Conservation (phyloP, 2,329 filamentous ascomycete genomes). For the Ophiocordyceps camponoti-leonardi region DNA sequence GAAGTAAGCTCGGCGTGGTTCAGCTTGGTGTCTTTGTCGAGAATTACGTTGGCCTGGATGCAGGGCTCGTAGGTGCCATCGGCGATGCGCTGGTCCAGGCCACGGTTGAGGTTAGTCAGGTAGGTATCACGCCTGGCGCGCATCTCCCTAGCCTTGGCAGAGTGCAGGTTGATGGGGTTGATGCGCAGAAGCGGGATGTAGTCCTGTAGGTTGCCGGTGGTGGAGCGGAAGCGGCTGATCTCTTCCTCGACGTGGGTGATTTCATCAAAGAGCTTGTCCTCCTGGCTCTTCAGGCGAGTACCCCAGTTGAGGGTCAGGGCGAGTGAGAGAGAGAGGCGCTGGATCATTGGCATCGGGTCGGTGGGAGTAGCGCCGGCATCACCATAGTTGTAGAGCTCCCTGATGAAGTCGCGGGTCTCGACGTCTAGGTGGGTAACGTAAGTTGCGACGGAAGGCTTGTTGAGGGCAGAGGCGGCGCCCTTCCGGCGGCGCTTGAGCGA, state of each 20-base stretch:
- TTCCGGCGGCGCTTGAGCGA: constrained; percentile 46
- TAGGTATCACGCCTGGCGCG: constrained; percentile 42
- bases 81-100: constrained; percentile 41
- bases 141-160: constrained; percentile 40
- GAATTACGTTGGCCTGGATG: constrained; percentile 50
- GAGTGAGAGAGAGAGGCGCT: constrained; percentile 43
- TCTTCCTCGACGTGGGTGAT: constrained; percentile 46
- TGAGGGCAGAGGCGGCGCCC: constrained; percentile 46
- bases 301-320: constrained; percentile 51
- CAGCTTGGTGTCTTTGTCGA: constrained; percentile 44
- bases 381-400: constrained; percentile 41
- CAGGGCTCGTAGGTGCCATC: constrained; percentile 44
- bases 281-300: constrained; percentile 35
- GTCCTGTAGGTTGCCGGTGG: constrained; percentile 43
- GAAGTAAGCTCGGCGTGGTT: constrained; percentile 45
- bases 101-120: constrained; percentile 35
- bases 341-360: constrained; percentile 52
- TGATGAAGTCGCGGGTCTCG: constrained; percentile 44
- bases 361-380: constrained; percentile 33
- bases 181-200: constrained; percentile 41
- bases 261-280: constrained; percentile 43
- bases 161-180: constrained; percentile 44
- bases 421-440: constrained; percentile 46
- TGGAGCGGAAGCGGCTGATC: constrained; percentile 40
- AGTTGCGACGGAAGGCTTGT: constrained; percentile 44